Conservation (phyloP, 495 filamentous ascomycete genomes). For the Sporormia fimetaria region DNA sequence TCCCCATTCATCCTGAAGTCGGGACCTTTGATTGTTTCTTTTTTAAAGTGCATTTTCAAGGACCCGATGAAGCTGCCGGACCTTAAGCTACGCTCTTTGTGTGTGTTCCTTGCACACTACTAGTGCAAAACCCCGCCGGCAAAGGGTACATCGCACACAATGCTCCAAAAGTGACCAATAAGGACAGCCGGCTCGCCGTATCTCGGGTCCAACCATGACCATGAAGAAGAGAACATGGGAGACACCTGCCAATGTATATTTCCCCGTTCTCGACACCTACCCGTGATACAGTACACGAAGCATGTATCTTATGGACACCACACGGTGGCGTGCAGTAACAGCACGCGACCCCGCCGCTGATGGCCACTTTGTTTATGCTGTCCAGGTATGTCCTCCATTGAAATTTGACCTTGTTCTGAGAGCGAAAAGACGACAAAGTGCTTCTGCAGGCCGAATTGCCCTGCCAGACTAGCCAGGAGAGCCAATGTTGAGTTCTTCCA, state of each 20-base stretch:
- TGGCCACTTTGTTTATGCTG: slow-evolving; percentile 49
- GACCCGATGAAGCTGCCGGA: too few relatives aligned
- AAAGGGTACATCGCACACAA: neutral
- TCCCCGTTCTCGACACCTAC: neutral
- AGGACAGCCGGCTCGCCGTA: too few relatives aligned
- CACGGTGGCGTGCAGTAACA: slow-evolving; percentile 48
- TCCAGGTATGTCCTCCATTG: too few relatives aligned
- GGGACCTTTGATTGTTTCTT: too few relatives aligned
- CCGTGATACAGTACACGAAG: neutral
- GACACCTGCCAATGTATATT: neutral
- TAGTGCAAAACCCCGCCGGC: too few relatives aligned
- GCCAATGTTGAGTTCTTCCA: slow-evolving; percentile 51
- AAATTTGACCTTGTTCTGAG: too few relatives aligned
- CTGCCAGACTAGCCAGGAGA: slow-evolving; percentile 48
- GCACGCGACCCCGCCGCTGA: slow-evolving; percentile 41
- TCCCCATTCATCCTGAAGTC: too few relatives aligned
- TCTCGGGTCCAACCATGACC: too few relatives aligned
- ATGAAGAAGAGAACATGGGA: too few relatives aligned
- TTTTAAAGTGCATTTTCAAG: too few relatives aligned
- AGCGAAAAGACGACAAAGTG: slow-evolving; percentile 51
- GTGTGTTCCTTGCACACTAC: too few relatives aligned
- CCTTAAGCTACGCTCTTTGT: too few relatives aligned
- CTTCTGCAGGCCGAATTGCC: slow-evolving; percentile 52
- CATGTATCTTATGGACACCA: slow-evolving; percentile 27
- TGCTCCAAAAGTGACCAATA: slow-evolving; percentile 19